Conservation (phyloP, 73 alveolate species). For the Paramecium octaurelia region DNA sequence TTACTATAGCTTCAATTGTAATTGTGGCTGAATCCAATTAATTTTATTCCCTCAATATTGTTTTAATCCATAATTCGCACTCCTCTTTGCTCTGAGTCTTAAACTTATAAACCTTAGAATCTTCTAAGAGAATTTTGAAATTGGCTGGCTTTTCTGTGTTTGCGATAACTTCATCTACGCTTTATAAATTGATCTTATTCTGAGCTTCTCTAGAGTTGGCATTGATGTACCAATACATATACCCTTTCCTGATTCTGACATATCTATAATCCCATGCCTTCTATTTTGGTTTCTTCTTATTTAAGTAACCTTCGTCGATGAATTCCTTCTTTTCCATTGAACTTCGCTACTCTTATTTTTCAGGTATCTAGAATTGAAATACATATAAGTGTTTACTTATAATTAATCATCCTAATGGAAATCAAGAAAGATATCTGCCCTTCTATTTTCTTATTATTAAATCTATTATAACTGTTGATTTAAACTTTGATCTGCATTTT, state of each 20-base stretch:
- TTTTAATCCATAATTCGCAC: slow-evolving; percentile 47
- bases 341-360: background rate
- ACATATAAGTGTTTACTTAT: background rate
- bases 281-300: slow-evolving; percentile 11
- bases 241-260: slow-evolving; percentile 55
- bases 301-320: slow-evolving; percentile 7
- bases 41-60: slow-evolving; percentile 22
- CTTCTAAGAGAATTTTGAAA: background rate
- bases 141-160: slow-evolving; percentile 21
- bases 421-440: background rate
- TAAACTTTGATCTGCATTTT: background rate
- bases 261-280: slow-evolving; percentile 50
- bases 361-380: background rate
- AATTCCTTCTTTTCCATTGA: background rate
- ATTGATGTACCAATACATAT: slow-evolving; percentile 45
- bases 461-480: background rate
- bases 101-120: slow-evolving; percentile 23
- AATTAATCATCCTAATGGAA: background rate
- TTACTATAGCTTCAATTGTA: slow-evolving; percentile 35
- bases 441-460: background rate
- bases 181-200: slow-evolving; percentile 35
- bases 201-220: slow-evolving; percentile 50
- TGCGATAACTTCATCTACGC: slow-evolving; percentile 27
- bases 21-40: background rate
- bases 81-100: slow-evolving; percentile 44